A percentile compares a stretch with the other conserved stretches of the same genome.
Conservation (phyloP, 2,329 filamentous ascomycete genomes). For the Mariannaea sp. region DNA sequence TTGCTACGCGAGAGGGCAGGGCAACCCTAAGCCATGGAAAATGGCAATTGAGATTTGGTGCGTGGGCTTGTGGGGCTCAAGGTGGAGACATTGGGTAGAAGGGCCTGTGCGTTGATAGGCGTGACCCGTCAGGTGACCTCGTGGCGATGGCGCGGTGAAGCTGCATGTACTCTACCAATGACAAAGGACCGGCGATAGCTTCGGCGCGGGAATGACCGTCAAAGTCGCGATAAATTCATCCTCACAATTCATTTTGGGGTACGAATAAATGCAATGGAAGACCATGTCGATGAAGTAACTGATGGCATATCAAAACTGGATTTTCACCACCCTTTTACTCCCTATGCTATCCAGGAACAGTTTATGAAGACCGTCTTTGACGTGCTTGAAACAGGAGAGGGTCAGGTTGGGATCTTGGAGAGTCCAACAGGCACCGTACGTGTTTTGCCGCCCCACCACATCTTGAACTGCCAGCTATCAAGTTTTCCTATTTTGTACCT, state of each 20-base stretch:
- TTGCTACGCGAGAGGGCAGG: conserved; percentile 49
- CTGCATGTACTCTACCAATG: conserved; percentile 28
- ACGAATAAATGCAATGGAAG: conserved; percentile 29
- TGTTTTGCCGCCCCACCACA: conserved; percentile 15
- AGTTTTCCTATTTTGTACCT: background rate
- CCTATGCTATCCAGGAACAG: conserved; percentile 84
- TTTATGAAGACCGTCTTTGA: conserved; percentile 86
- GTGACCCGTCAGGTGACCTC: conserved; percentile 40
- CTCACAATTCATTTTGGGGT: background rate
- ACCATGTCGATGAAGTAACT: conserved; percentile 26
- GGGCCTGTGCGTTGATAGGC: conserved; percentile 7
- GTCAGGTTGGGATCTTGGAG: conserved; percentile 86
- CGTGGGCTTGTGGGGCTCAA: background rate
- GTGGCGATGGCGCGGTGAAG: conserved; percentile 29
- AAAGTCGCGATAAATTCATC: background rate
- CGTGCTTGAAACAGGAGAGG: conserved; percentile 70
- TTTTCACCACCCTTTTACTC: conserved; percentile 86
- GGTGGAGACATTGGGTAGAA: background rate
- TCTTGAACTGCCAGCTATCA: background rate
- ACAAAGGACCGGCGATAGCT: conserved; percentile 13
- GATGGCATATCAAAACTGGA: conserved; percentile 49
- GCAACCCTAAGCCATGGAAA: conserved; percentile 50
- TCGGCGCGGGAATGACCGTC: conserved; percentile 6
- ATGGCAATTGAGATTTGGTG: conserved; percentile 21
- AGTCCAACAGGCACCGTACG: conserved; percentile 82